Base-by-base conservation (phyloP, 2,329 filamentous ascomycete genomes). In the Ophiostoma quercus region DNA sequence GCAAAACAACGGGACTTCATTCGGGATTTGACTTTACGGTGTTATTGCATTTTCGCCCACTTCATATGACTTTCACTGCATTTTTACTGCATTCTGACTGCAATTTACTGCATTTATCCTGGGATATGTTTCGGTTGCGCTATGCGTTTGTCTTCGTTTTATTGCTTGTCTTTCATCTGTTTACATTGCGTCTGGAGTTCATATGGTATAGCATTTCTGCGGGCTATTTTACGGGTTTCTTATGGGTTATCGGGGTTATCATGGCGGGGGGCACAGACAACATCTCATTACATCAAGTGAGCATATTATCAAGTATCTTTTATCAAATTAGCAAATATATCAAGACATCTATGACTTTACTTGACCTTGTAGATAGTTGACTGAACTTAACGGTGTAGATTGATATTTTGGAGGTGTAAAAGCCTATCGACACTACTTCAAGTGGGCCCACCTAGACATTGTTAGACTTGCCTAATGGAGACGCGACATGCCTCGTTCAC, bases 401-500 rank as follows among this genome's bases (percentile, higher is more conserved):
- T 9, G 60, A 8, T 37, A 9, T 9, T 3, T 3, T 29, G 16
- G 29, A 5, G 3, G 8, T 7, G 7, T 3, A 3, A 37, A 7
- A 2, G 8, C 19, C 32, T 34, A 19, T 16, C 5, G 11, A 7
- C 60, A 37, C 51, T n/a, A 2, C 34, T 63, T 63, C 1, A 60
- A 12, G 51, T 57, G 51, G 51, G 12, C 3, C 51, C 51, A 22
- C 12, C 3, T 22, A 22, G 25, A 25, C 1, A 57, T 6, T 29
- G 47, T 11, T 57, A 22, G 3, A 11, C 32, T 32, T 39, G n/a
- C 7, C 16, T 39, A 63, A 37, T 22, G 7, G 8, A 63, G 32
- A 63, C 60, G 60, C 60, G 60, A 39, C 29, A 63, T 39, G 60
- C 60, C 39, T 65, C 34, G 39, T 39, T 22, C n/a, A 25, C 19